These are phyloP conservation scores for Naganishia sp. DNA, from an alignment of 1,284 basidiomycete genomes.

Conservation along the genomic window DNA sequence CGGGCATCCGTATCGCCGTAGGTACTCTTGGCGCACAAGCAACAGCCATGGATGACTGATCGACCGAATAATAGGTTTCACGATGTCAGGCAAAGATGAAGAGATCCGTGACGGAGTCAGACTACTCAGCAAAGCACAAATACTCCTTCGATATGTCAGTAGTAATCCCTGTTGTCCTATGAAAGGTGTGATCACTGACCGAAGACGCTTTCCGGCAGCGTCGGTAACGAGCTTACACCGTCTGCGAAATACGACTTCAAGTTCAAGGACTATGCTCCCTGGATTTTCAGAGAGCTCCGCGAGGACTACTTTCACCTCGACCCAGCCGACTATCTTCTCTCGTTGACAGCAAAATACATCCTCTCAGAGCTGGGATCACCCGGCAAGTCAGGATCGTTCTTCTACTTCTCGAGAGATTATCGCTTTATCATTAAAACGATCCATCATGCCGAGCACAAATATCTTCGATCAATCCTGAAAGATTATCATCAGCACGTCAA, in stretches of 20 bases:
- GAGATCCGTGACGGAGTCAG: slow-evolving; percentile 77
- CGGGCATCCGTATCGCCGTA: slow-evolving; percentile 92
- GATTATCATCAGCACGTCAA: slow-evolving; percentile 86
- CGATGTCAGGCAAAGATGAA: slow-evolving; percentile 93
- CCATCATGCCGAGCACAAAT: slow-evolving; percentile 90
- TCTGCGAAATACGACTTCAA: slow-evolving; percentile 84
- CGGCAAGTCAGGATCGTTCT: slow-evolving; percentile 97
- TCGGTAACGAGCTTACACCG: slow-evolving; percentile 95
- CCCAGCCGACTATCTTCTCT: slow-evolving; percentile 94
- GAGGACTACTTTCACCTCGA: slow-evolving; percentile 94
- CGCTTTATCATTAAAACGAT: slow-evolving; percentile 99
- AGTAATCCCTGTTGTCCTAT: background rate
- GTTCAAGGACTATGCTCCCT: slow-evolving; percentile 98
- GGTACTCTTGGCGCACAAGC: slow-evolving; percentile 46
- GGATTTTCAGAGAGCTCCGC: slow-evolving; percentile 92
- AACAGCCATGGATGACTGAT: too few species aligned
- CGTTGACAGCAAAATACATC: slow-evolving; percentile 95
- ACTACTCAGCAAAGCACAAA: slow-evolving; percentile 89
- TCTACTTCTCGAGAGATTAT: slow-evolving; percentile 98
- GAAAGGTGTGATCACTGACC: background rate
- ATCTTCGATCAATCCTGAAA: slow-evolving; percentile 79
- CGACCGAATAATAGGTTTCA: slow-evolving; percentile 66
- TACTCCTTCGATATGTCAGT: slow-evolving; percentile 94
- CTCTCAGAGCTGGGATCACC: slow-evolving; percentile 97
- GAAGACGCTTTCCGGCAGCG: slow-evolving; percentile 55